Conservation (phyloP, 139 green algal genomes). For the Astrephomene gubernaculifera region DNA sequence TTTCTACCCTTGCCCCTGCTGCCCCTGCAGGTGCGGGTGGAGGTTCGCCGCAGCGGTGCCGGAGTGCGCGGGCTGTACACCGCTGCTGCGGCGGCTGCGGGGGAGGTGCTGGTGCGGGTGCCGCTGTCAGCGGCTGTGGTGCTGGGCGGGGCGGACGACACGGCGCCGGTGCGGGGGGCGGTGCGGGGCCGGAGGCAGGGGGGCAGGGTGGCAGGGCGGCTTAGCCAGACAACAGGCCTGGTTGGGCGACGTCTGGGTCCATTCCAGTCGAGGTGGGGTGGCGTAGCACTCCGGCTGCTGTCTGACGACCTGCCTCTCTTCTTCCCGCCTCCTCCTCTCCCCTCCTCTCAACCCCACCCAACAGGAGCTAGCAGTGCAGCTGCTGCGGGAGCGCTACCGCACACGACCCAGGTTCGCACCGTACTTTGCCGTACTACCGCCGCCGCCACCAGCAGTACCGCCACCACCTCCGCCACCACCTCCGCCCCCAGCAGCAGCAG, state of each 20-base stretch:
- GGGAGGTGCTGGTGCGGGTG: conserved; percentile 1
- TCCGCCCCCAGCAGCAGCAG: neutral
- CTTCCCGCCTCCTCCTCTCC: no score
- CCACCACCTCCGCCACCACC: neutral
- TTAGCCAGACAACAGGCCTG: no score
- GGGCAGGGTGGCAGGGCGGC: no score
- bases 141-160: neutral
- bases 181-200: no score
- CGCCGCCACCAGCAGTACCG: neutral
- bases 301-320: no score
- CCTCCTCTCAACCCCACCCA: neutral
- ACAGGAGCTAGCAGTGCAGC: conserved; percentile 20
- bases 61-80: conserved; percentile 2
- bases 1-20: neutral
- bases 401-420: neutral
- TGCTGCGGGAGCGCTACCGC: conserved; percentile 24
- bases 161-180: conserved; percentile 8
- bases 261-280: no score
- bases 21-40: neutral
- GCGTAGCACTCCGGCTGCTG: no score
- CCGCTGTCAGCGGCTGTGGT: neutral
- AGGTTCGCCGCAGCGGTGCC: neutral
- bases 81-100: neutral
- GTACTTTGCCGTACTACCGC: conserved; percentile 32
- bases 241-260: no score